A percentile compares a stretch with the other conserved stretches of the same genome.
phyloP scores from a whole-genome alignment of 805 yeast genomes.

The Kodamaea lidongshanica region DNA sequence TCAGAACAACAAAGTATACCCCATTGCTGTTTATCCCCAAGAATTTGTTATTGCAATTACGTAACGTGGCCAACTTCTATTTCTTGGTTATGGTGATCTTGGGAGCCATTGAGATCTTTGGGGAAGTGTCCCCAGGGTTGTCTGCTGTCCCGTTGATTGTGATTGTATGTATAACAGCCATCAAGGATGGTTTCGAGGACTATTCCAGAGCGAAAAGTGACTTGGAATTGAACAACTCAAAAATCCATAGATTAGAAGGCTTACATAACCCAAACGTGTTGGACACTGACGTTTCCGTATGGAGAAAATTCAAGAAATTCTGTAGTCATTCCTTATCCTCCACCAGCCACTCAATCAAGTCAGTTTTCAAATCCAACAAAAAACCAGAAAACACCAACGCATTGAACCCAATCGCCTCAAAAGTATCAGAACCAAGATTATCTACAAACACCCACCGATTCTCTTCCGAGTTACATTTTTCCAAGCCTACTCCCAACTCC shows the following conservation, averaged over 20 bases:
- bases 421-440: conserved; percentile 1
- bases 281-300: conserved; percentile 47
- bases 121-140: conserved; percentile 65
- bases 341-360: conserved; percentile 16
- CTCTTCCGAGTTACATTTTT: too few species aligned
- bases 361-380: conserved; percentile 7
- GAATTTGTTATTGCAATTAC: conserved; percentile 48
- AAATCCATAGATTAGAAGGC: conserved; percentile 51
- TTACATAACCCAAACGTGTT: conserved; percentile 53
- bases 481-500: conserved; percentile 16
- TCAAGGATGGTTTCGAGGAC: conserved; percentile 76
- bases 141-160: conserved; percentile 79
- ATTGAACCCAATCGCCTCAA: too few species aligned
- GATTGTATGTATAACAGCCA: conserved; percentile 66
- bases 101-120: conserved; percentile 52
- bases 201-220: conserved; percentile 60
- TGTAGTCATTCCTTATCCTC: conserved; percentile 16
- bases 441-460: too few species aligned
- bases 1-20: conserved; percentile 59
- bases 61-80: conserved; percentile 55
- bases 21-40: conserved; percentile 53
- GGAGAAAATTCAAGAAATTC: conserved; percentile 66
- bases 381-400: conserved; percentile 3
- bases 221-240: conserved; percentile 60
- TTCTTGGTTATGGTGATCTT: conserved; percentile 50